phyloP scores from a whole-genome alignment of 2,329 filamentous ascomycete species.

The Colletotrichum spaethianum region DNA sequence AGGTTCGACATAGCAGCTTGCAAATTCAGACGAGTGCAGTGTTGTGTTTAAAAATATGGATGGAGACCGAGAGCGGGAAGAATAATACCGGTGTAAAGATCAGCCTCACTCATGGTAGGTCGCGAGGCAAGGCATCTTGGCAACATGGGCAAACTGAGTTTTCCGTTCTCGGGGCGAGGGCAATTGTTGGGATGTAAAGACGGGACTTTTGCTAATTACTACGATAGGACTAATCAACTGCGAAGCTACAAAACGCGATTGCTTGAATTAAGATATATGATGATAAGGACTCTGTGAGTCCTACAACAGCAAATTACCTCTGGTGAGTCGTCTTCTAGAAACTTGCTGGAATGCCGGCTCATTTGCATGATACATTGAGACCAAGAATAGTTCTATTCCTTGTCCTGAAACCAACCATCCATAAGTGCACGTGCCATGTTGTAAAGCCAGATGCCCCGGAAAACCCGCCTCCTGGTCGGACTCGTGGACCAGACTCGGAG shows the following conservation, averaged over 20 bases:
- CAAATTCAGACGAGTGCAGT: too few relatives aligned
- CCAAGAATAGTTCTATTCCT: neutral
- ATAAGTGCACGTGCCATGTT: neutral
- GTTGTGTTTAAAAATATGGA: too few relatives aligned
- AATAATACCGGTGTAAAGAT: too few relatives aligned
- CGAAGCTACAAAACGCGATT: neutral
- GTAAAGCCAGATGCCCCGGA: neutral
- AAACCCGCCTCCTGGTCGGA: neutral
- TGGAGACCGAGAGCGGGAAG: too few relatives aligned
- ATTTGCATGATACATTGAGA: neutral
- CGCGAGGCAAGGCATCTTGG: too few relatives aligned
- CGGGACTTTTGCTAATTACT: neutral
- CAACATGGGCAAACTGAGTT: too few relatives aligned
- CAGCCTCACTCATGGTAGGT: too few relatives aligned
- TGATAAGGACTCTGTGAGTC: neutral
- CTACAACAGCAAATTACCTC: neutral
- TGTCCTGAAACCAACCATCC: neutral
- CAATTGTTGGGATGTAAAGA: neutral
- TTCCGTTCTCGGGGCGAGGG: too few relatives aligned
- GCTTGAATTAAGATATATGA: neutral
- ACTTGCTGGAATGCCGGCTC: neutral
- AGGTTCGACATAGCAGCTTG: too few relatives aligned
- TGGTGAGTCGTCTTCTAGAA: neutral
- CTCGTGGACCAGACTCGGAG: slow-evolving; percentile 10
- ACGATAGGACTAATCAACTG: neutral